Evolutionary conservation across 495 filamentous ascomycete species (phyloP), one percentile per base, ranked within the genome.

Genomic region (Daldinia decipiens): DNA sequence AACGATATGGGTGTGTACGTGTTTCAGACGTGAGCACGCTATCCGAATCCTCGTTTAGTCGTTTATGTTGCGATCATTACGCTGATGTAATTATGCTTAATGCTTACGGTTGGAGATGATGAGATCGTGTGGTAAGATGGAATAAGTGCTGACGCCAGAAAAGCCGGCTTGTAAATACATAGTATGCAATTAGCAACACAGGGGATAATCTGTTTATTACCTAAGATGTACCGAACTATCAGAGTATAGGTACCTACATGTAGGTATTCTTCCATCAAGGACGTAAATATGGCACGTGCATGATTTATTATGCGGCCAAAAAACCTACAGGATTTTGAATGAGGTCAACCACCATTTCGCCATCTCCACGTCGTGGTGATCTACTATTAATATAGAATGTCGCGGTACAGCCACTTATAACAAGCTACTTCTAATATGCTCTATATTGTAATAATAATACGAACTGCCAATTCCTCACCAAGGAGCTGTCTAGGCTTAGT

Each of bases 241-340:
- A n/a, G n/a, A n/a, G n/a, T n/a, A n/a, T n/a, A n/a, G n/a, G n/a
- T n/a, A n/a, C n/a, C n/a, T n/a, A n/a, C n/a, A n/a, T n/a, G n/a
- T n/a, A n/a, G n/a, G n/a, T n/a, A n/a, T n/a, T n/a, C n/a, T n/a
- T n/a, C n/a, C n/a, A n/a, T n/a, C n/a, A n/a, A n/a, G n/a, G n/a
- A n/a, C n/a, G n/a, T n/a, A n/a, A n/a, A 54, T 13, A 39, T 57
- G 54, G 54, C 54, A 57, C 54, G 54, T 57, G 54, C 54, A 47
- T 3, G 17, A 11, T 47, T 21, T 47, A 38, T 38, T 38, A 57
- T 36, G 32, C 19, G n/a, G 12, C 19, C 19, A 19, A 11, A 7
- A 21, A 12, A n/a, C n/a, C 43, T 1, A 24, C 21, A 21, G 9
- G 4, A 47, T 24, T 24, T 47, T 24, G 43, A 24, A 24, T 24